Base-by-base conservation (phyloP, 371 early-diverging fungal genomes). In the Umbelopsis sp. region DNA sequence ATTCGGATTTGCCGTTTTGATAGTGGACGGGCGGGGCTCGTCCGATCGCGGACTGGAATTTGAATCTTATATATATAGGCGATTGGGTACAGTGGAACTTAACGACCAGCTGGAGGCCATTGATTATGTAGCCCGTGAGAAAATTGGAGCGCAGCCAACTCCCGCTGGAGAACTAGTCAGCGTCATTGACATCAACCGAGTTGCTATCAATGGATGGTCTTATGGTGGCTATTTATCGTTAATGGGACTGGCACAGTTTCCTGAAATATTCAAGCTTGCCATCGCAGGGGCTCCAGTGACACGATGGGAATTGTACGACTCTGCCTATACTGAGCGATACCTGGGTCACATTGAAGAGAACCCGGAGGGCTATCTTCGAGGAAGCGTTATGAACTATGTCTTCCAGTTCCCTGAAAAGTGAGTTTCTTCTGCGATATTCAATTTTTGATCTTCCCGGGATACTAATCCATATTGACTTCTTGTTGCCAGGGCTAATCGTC, bases 281-380 rank as follows among this genome's bases (percentile, higher is more conserved):
- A 81, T 94, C 69, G 89, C 92, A 3, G 93, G 93, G 2, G 93
- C 94, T 0, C 94, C 94, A 0, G 93, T 94, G 0, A 89, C 91
- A 1, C 82, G 86, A 20, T 92, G 90, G 90, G 86, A 87, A 50
- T 69, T 87, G 38, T 92, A 94, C 70, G 92, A 93, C 77, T 81
- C 90, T 11, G 93, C 92, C 0, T 93, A 94, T 66, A 90, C 92
- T 5, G 94, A 94, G 70, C 84, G 92, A 3, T 93, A 92, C 67
- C 86, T 94, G 85, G 92, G 92, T 0, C 67, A 89, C 1, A 85
- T 86, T 0, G 53, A 66, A 14, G 85, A 83, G 35, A 85, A 90
- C 66, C 66, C 68, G 20, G 76, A 78, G 18, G 87, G 80, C 0
- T 93, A 91, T 70, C 57, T 52, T 11, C 68, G 76, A 16, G 83